Evolutionary conservation across 257 asterid species (phyloP), one percentile per base, ranked within the genome.

Genomic region (Penstemon newberryi): DNA sequence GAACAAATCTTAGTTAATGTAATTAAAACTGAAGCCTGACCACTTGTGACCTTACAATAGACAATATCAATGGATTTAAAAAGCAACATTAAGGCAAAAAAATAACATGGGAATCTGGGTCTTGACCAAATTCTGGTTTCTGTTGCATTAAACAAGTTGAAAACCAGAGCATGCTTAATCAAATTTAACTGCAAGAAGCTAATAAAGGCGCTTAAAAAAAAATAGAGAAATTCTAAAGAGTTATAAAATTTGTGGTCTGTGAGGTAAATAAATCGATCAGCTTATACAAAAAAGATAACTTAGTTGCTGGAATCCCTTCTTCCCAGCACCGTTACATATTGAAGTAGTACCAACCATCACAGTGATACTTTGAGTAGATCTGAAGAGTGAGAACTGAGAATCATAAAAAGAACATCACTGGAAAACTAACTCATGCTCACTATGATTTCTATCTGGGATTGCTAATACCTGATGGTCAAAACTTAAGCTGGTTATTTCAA

Each of bases 1-100:
- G 63, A 70, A 45, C 49, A 66, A 59, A 49, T 38, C 59, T 36
- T 39, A 54, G 9, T 66, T 57, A 11, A 13, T 4, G 56, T 7
- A 63, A 53, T 52, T 63, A 49, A 61, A 66, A 56, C 9, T 52
- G 43, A 55, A 18, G 44, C 5, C 44, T 7, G 43, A 41, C 50
- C 33, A 43, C 46, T 25, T 25, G 33, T 25, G 33, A 25, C 33
- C 33, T 25, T 25, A 25, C 33, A 25, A 25, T 25, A 25, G 33
- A 25, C 33, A 25, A 25, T 25, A 25, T 25, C 47, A 42, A 3
- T 3, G 25, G n/a, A 15, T 13, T n/a, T 41, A 3, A 60, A 60
- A 60, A 10, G 39, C 25, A 66, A 13, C 9, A 11, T 61, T 33
- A 7, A 8, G 52, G 36, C 18, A 15, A 3, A 61, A 41, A 25